Percentiles rank a stretch among this genome's conserved stretches.
These are phyloP conservation scores for Dioscorea alata DNA, from an alignment of 106 monocot genomes.

Conservation along the genomic window DNA sequence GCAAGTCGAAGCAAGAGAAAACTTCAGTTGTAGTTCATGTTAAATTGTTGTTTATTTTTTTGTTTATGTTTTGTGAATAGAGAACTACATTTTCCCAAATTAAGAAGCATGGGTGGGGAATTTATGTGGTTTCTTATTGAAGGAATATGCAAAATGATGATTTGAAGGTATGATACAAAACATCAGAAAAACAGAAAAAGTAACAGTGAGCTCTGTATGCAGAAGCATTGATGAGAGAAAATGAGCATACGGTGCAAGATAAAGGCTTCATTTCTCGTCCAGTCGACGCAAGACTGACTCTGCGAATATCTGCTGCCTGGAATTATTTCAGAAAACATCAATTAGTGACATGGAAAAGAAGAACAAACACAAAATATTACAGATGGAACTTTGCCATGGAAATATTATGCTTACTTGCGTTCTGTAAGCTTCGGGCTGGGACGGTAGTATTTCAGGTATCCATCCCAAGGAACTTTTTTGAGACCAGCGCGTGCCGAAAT, in stretches of 20 bases:
- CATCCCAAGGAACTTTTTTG: conserved; percentile 98
- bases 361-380: not conserved
- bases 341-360: not conserved
- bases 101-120: not conserved
- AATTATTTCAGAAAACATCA: not conserved
- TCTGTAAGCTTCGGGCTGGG: conserved; percentile 90
- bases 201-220: not conserved
- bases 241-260: not conserved
- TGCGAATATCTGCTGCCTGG: conserved; percentile 82
- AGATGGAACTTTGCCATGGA: not conserved
- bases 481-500: conserved; percentile 88
- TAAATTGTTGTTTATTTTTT: not conserved
- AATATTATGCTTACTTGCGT: conserved; percentile 50
- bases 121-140: not conserved
- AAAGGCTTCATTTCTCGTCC: conserved; percentile 31
- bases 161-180: not conserved
- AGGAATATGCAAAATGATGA: not conserved
- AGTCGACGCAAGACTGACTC: conserved; percentile 55
- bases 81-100: too few species aligned
- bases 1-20: not conserved
- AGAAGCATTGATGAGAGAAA: not conserved
- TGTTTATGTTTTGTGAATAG: not conserved
- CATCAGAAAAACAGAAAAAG: not conserved
- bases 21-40: not conserved
- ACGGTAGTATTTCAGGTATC: conserved; percentile 87